Conservation (phyloP, 257 asterid genomes). For the Avicennia marina region DNA sequence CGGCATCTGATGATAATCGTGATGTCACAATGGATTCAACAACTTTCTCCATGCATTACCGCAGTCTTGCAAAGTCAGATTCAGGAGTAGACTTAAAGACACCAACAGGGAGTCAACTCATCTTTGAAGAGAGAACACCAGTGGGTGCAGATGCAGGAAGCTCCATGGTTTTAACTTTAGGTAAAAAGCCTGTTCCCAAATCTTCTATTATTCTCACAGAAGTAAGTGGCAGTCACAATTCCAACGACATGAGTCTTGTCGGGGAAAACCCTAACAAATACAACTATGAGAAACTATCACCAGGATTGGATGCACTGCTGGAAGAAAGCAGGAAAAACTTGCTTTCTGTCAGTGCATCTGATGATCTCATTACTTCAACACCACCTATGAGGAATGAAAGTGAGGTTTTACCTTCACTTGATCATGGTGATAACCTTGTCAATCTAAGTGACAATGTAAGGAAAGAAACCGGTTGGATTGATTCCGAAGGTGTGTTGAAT, state of each 20-base stretch:
- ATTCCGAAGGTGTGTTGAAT: constrained; percentile 20
- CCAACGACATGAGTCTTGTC: constrained; percentile 88
- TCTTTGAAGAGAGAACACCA: constrained; percentile 75
- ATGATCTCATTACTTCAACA: constrained; percentile 27
- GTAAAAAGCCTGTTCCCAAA: constrained; percentile 31
- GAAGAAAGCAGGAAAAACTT: constrained; percentile 45
- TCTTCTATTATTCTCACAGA: constrained; percentile 35
- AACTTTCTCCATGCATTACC: constrained; percentile 93
- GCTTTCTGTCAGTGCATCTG: constrained; percentile 32
- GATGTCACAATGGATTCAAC: constrained; percentile 97
- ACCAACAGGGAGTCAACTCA: constrained; percentile 51
- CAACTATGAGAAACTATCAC: constrained; percentile 67
- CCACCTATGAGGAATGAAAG: constrained; percentile 30
- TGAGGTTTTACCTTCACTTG: constrained; percentile 21
- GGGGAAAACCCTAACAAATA: constrained; percentile 55
- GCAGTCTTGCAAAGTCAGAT: constrained; percentile 85
- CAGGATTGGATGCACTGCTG: constrained; percentile 62
- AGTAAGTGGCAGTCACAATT: constrained; percentile 41
- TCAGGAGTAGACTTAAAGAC: constrained; percentile 73
- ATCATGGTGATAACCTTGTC: constrained; percentile 26
- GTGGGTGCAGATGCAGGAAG: constrained; percentile 40
- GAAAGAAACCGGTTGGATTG: constrained; percentile 18
- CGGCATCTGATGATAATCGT: constrained; percentile 69
- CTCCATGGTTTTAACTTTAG: constrained; percentile 56
- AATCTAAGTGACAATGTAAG: constrained; percentile 20